phyloP scores from a whole-genome alignment of 2,329 filamentous ascomycete species.

The Alternaria sp. region DNA sequence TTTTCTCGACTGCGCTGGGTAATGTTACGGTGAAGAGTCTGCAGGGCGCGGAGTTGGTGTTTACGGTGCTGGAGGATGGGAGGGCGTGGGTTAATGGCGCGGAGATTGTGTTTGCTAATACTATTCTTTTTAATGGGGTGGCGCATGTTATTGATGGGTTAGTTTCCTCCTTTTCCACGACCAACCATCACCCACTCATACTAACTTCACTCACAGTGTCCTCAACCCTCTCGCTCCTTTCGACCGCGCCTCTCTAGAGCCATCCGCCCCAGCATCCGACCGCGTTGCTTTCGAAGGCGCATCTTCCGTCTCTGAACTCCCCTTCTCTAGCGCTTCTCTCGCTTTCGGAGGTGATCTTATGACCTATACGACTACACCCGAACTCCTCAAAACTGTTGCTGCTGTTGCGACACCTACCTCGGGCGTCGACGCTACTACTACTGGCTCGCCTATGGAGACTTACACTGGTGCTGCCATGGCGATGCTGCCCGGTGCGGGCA shows the following conservation, averaged over 20 bases:
- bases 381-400: conserved; percentile 31
- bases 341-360: conserved; percentile 30
- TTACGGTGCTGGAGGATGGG: conserved; percentile 33
- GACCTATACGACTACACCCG: conserved; percentile 32
- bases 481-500: not conserved
- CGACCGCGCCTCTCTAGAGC: conserved; percentile 25
- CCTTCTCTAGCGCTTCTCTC: conserved; percentile 23
- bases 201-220: conserved; percentile 12
- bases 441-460: not conserved
- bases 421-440: conserved; percentile 1
- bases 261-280: conserved; percentile 19
- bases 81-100: conserved; percentile 35
- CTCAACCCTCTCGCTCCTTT: conserved; percentile 23
- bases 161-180: not conserved
- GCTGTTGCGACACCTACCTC: conserved; percentile 23
- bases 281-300: conserved; percentile 33
- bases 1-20: conserved; percentile 33
- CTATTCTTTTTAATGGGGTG: conserved; percentile 34
- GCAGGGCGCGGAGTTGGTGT: conserved; percentile 28
- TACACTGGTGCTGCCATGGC: conserved; percentile 3
- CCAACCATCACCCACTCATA: too few relatives aligned
- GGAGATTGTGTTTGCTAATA: conserved; percentile 29
- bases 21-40: conserved; percentile 32
- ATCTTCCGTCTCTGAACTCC: conserved; percentile 19
- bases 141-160: conserved; percentile 36